These are phyloP conservation scores for Citrus unshiu DNA, from an alignment of 345 rosid species.

Conservation along the genomic window DNA sequence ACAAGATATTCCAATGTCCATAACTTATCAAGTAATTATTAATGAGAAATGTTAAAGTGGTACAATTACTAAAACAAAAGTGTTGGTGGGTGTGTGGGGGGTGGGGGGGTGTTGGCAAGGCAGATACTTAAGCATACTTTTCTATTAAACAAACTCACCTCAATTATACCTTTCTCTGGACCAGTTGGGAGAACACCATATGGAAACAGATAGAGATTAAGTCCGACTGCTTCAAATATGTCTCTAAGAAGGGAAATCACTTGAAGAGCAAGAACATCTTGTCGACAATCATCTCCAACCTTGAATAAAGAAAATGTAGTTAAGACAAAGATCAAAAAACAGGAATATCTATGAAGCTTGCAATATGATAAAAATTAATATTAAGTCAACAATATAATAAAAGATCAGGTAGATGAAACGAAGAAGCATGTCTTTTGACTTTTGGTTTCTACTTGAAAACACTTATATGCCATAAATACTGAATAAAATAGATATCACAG, in stretches of 20 bases:
- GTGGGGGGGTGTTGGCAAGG: not conserved
- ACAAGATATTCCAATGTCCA: not conserved
- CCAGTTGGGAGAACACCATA: slow-evolving; percentile 99
- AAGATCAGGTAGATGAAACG: not conserved
- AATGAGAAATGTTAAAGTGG: not conserved
- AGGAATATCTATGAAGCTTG: not conserved
- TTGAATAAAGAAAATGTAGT: slow-evolving; percentile 27
- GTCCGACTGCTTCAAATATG: slow-evolving; percentile 81
- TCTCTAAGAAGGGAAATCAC: slow-evolving; percentile 92
- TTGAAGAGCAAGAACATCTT: slow-evolving; percentile 99
- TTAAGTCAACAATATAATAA: not conserved
- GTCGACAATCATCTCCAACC: slow-evolving; percentile 99
- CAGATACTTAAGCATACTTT: not conserved
- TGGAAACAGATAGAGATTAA: slow-evolving; percentile 86
- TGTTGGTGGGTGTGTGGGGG: not conserved
- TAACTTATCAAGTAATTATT: not conserved
- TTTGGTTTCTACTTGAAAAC: not conserved
- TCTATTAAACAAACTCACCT: slow-evolving; percentile 45
- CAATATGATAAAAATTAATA: not conserved
- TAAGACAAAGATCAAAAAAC: slow-evolving; percentile 7
- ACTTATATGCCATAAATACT: not conserved
- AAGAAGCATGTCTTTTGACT: not conserved
- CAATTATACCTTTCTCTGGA: slow-evolving; percentile 90
- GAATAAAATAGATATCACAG: not conserved
- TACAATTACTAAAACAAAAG: not conserved